A percentile compares a stretch with the other conserved stretches of the same genome.
phyloP scores from a whole-genome alignment of 2,329 filamentous ascomycete species.

The Fusarium proliferatum region DNA sequence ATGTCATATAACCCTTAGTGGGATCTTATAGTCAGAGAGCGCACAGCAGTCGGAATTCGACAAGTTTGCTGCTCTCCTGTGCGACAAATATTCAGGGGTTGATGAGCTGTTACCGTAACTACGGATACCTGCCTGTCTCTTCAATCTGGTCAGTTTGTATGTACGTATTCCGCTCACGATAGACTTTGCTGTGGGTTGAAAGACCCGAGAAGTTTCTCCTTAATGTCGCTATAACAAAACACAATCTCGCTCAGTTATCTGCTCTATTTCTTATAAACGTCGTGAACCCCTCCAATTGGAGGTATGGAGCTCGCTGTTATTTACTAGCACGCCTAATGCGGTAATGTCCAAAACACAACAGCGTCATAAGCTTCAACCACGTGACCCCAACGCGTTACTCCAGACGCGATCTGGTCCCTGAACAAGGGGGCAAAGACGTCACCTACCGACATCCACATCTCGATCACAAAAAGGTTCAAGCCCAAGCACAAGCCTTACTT shows the following conservation, averaged over 20 bases:
- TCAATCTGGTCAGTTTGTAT: neutral
- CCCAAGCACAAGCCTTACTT: conserved; percentile 1
- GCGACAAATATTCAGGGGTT: neutral
- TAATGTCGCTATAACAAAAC: conserved; percentile 4
- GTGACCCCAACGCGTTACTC: conserved; percentile 32
- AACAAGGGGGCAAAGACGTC: conserved; percentile 36
- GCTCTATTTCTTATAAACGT: neutral
- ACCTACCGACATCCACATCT: conserved; percentile 23
- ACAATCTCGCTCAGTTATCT: neutral
- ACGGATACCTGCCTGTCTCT: neutral
- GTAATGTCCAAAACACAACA: conserved; percentile 19
- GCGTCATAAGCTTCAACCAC: conserved; percentile 23
- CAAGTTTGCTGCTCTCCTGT: neutral
- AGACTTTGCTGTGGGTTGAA: neutral
- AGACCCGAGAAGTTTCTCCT: neutral
- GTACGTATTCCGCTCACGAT: neutral
- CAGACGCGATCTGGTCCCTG: conserved; percentile 29
- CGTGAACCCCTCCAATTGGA: neutral
- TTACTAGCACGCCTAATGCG: conserved; percentile 11
- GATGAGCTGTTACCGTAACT: neutral
- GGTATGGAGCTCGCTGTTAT: neutral
- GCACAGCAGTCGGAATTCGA: neutral
- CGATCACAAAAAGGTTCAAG: conserved; percentile 19
- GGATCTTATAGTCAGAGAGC: neutral
- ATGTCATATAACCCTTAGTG: too few species aligned